phyloP scores from a whole-genome alignment of 1,139 yeast genomes.

The Blastobotrys indianensis region DNA sequence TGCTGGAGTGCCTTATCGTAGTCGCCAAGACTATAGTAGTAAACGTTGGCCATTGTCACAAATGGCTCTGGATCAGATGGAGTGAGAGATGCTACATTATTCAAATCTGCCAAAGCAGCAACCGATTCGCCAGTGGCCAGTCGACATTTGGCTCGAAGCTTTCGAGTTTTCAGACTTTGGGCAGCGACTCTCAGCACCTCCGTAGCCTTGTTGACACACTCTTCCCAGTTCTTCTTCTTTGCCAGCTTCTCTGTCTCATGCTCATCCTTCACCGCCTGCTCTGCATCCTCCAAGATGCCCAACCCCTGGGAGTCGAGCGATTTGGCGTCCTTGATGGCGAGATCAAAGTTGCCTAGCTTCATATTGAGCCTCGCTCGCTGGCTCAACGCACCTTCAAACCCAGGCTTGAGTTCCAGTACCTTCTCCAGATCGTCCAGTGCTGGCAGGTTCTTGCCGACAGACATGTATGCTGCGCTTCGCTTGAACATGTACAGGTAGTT shows the following conservation, averaged over 20 bases:
- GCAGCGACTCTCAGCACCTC: slow-evolving; percentile 32
- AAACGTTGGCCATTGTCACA: slow-evolving; percentile 37
- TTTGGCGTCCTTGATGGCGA: slow-evolving; percentile 26
- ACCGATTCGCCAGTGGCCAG: slow-evolving; percentile 28
- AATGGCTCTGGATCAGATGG: slow-evolving; percentile 28
- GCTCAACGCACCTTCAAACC: slow-evolving; percentile 33
- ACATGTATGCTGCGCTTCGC: slow-evolving; percentile 36
- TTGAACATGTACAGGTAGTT: slow-evolving; percentile 34
- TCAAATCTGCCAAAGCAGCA: slow-evolving; percentile 34
- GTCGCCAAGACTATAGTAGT: slow-evolving; percentile 48
- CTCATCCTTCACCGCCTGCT: slow-evolving; percentile 1
- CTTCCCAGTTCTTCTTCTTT: slow-evolving; percentile 23
- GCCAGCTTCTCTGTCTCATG: slow-evolving; percentile 17
- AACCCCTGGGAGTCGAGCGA: slow-evolving; percentile 2
- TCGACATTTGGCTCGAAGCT: slow-evolving; percentile 32
- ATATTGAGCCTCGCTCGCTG: slow-evolving; percentile 33
- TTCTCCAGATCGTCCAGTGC: slow-evolving; percentile 36
- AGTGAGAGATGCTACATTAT: slow-evolving; percentile 23
- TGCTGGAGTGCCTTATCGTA: slow-evolving; percentile 45
- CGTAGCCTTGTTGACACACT: slow-evolving; percentile 28
- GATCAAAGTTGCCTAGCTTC: slow-evolving; percentile 31
- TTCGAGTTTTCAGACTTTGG: slow-evolving; percentile 23
- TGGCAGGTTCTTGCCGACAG: slow-evolving; percentile 32
- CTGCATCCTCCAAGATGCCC: slow-evolving; percentile 6
- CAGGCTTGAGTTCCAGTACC: slow-evolving; percentile 32